Percentiles rank a stretch among this genome's conserved stretches.
These are phyloP conservation scores for Mucor racemosus DNA, from an alignment of 371 early-diverging fungal genomes.

Conservation along the genomic window DNA sequence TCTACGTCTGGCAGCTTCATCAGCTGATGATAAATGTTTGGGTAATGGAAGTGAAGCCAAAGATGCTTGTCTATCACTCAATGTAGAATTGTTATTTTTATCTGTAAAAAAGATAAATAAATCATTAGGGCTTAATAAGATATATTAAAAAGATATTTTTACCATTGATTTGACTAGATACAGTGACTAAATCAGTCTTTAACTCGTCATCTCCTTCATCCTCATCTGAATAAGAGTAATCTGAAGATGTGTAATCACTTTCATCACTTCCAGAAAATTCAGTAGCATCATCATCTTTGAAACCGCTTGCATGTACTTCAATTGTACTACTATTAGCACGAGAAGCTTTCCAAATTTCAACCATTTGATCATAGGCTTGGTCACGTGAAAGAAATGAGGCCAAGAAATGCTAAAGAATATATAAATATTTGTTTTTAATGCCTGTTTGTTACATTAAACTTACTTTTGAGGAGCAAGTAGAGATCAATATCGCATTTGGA, in stretches of 20 bases:
- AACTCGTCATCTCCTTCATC: slow-evolving; percentile 7
- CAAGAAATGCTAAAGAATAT: slow-evolving; percentile 64
- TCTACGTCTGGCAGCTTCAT: slow-evolving; percentile 16
- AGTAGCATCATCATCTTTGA: slow-evolving; percentile 7
- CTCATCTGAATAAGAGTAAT: slow-evolving; percentile 19
- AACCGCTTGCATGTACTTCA: slow-evolving; percentile 18
- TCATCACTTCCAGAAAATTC: slow-evolving; percentile 3
- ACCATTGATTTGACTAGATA: neutral
- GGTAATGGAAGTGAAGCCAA: slow-evolving; percentile 21
- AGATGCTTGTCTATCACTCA: slow-evolving; percentile 11
- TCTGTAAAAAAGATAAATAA: neutral
- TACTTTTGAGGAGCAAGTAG: slow-evolving; percentile 73
- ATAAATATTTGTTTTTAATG: neutral
- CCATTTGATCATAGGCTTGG: slow-evolving; percentile 72
- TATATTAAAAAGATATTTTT: too few relatives aligned
- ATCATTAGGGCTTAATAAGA: neutral
- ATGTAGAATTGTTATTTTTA: neutral
- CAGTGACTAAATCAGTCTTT: neutral
- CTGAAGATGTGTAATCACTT: neutral
- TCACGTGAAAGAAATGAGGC: slow-evolving; percentile 85
- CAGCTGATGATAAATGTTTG: slow-evolving; percentile 11
- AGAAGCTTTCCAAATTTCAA: slow-evolving; percentile 68
- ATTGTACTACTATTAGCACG: slow-evolving; percentile 27
- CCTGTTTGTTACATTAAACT: slow-evolving; percentile 7
- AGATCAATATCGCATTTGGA: slow-evolving; percentile 86